Evolutionary conservation across 805 yeast species (phyloP), one percentile per base, ranked within the genome.

Genomic region (Candida suzukii): DNA sequence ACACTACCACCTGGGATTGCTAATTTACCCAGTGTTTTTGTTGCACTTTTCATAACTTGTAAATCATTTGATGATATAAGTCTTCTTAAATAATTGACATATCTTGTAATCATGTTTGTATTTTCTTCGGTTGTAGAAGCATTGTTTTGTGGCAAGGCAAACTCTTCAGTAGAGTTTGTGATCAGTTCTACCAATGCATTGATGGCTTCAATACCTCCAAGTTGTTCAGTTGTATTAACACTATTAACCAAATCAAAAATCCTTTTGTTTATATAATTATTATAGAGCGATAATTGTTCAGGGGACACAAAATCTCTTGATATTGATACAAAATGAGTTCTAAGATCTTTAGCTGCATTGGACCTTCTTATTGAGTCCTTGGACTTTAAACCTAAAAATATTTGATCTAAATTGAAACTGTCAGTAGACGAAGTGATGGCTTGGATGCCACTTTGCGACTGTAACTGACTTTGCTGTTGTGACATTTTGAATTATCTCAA

Each of bases 161-260:
- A 41, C 14, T 51, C 55, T 19, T 52, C 54, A 16, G 54, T 49
- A 4, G 78, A 78, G 17, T 87, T 88, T 10, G 86, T 80, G 48
- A 88, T 90, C 53, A 86, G 80, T 43, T 85, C 93, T 40, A 91
- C 85, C 45, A 91, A 71, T 2, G 93, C 80, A 60, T 87, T 93
- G 42, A 91, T 83, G 12, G 97, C 97, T 19, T 88, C 75, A 26
- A 91, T 82, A 34, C 96, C 98, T 17, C 97, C 98, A 29, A 90
- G 70, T 47, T 86, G 80, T 47, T 84, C 88, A 24, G 71, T 61
- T 7, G 80, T 63, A 49, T 84, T 91, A 9, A 79, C 71, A 4
- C 90, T 79, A 51, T 87, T 88, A 38, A 88, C 78, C 40, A 88
- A 70, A 55, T 86, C 96, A 58, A 88, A 88, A 17, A 93, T 85